Base-by-base conservation (phyloP, 179 eudicot species). In the Patellifolia procumbens region DNA sequence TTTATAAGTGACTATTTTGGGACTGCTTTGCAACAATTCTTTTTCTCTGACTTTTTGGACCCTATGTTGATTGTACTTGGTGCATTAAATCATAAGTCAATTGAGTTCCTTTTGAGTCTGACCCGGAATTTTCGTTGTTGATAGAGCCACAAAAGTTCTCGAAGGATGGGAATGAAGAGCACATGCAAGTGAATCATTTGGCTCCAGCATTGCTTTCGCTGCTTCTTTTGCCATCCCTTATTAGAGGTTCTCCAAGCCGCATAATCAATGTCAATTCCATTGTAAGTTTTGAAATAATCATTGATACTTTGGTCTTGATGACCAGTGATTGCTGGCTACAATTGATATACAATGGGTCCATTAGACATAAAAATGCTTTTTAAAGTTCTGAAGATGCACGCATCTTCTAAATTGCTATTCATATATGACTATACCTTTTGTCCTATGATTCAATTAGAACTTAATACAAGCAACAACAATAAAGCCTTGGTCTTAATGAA, bases 131-230 rank as follows among this genome's bases (percentile, higher is more conserved):
- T 29, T 43, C 20, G 24, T 73, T 29, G 53, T 74, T 72, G 29
- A 28, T 70, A 94, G 98, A 92, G 86, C 92, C 94, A 49, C 98
- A 94, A 77, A 94, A 88, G 76, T 86, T 94, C 73, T 92, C 97
- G 11, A 87, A 83, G 73, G 94, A 94, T 70, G 96, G 90, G 19
- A 82, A 89, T 74, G 97, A 94, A 87, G 90, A 85, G 75, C 98
- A 94, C 83, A 84, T 92, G 94, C 98, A 94, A 92, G 98, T 92
- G 78, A 94, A 94, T 81, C 98, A 94, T 84, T 85, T 94, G 42
- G 93, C 98, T 64, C 96, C 98, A 49, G 98, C 98, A 74, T 76
- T 94, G 82, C 89, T 94, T 35, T 88, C 93, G 12, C 34, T 94
- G 76, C 81, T 94, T 81, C 93, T 94, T 78, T 85, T 94, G 86